phyloP scores from a whole-genome alignment of 768 basidiomycete genomes.

The Termitomyces sp. region DNA sequence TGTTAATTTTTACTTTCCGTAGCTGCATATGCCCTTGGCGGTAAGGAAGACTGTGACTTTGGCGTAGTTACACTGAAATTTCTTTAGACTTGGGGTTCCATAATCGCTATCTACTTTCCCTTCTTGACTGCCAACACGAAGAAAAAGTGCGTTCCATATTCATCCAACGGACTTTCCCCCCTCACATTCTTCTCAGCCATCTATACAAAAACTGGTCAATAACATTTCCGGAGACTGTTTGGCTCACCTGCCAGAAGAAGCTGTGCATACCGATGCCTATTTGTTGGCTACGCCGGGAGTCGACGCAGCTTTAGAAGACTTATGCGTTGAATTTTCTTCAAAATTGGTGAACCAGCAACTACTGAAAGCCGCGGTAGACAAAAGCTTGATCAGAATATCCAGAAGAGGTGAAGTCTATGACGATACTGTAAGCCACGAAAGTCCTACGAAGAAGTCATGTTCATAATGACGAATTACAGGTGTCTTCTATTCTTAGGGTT shows the following conservation, averaged over 20 bases:
- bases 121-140: slow-evolving; percentile 77
- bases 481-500: slow-evolving; percentile 55
- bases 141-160: slow-evolving; percentile 57
- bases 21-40: slow-evolving; percentile 68
- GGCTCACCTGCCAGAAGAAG: slow-evolving; percentile 57
- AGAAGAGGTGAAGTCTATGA: slow-evolving; percentile 42
- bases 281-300: slow-evolving; percentile 42
- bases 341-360: slow-evolving; percentile 37
- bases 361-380: slow-evolving; percentile 37
- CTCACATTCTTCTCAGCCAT: slow-evolving; percentile 42
- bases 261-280: slow-evolving; percentile 59
- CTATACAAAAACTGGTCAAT: slow-evolving; percentile 66
- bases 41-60: slow-evolving; percentile 29
- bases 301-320: slow-evolving; percentile 38
- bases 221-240: slow-evolving; percentile 61
- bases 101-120: slow-evolving; percentile 50
- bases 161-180: background rate
- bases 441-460: slow-evolving; percentile 7
- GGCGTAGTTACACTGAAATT: slow-evolving; percentile 4
- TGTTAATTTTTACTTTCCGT: slow-evolving; percentile 5
- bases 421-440: slow-evolving; percentile 37
- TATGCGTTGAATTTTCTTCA: slow-evolving; percentile 47
- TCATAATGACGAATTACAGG: slow-evolving; percentile 28
- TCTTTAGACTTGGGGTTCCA: slow-evolving; percentile 51
- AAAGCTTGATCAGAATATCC: slow-evolving; percentile 34